Evolutionary conservation across 2,329 filamentous ascomycete genomes (phyloP).

Genomic region (Oidium heveae): DNA sequence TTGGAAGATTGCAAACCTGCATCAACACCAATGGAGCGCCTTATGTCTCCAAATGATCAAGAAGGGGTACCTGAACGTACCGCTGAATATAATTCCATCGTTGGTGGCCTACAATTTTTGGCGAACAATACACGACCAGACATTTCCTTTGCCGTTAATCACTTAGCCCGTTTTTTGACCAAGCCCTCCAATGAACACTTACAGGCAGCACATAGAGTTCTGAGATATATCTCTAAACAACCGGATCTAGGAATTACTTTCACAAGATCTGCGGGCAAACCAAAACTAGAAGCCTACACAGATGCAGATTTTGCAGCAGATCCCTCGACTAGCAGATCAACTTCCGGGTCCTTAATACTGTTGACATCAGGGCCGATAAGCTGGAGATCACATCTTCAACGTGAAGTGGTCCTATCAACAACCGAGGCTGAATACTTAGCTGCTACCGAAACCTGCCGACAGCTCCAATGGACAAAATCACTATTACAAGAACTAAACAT

Average conservation of each 20-base stretch:
- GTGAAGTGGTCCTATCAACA: not conserved
- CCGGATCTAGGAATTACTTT: no score
- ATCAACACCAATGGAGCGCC: not conserved
- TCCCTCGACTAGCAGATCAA: not conserved
- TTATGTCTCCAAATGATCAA: not conserved
- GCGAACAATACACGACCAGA: no score
- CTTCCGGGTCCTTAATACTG: not conserved
- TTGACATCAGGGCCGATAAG: not conserved
- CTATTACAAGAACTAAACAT: not conserved
- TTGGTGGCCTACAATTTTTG: no score
- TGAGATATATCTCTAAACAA: no score
- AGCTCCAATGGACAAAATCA: not conserved
- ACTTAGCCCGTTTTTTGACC: no score
- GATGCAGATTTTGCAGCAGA: not conserved
- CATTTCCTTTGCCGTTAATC: no score
- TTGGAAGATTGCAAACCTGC: not conserved
- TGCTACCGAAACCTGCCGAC: not conserved
- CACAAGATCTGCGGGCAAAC: no score
- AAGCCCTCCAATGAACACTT: no score
- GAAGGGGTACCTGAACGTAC: not conserved
- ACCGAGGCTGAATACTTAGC: no score
- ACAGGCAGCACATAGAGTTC: no score
- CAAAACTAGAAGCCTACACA: no score
- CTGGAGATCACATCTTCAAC: not conserved
- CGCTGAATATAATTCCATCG: no score